Base-by-base conservation (phyloP, 2,329 filamentous ascomycete species). In the Alternaria triticimaculans region DNA sequence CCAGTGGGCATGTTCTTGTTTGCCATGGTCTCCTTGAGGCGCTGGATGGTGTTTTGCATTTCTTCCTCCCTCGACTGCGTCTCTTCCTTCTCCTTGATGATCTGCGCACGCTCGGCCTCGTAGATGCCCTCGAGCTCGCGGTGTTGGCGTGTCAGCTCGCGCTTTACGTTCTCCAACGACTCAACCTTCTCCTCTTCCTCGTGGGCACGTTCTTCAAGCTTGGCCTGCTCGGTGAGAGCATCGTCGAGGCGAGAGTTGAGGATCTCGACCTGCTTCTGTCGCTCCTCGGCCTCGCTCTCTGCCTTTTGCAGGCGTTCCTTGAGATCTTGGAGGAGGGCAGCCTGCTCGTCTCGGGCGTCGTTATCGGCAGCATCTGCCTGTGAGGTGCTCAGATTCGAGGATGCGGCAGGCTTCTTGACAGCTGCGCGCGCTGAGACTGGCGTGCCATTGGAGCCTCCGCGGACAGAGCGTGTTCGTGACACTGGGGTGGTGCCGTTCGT, bases 121-220 rank as follows among this genome's bases (percentile, higher is more conserved):
- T 97, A 96, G 68, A 96, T 94, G 68, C 90, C 89, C 80, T 97
- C 94, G 83, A 97, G 90, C 79, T 99, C 96, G 68, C 95, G 89
- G 76, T 93, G 92, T 80, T 96, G 91, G 67, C 94, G 88, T 28
- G 90, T 88, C 59, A 90, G 86, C 71, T 98, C 94, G 72, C 92
- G 89, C 82, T 96, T 94, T 75, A 97, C 93, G 73, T 92, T 94
- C 75, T 90, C 89, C 58, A 98, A 85, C 8, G 87, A 84, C 80
- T 97, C 94, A 62, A 95, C 87, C 75, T 90, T 89, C 79, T 95
- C 92, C 65, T 96, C 94, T 74, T 89, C 90, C 80, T 97, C 94
- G 78, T 97, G 94, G 49, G 92, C 86, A 67, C 89, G 89, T 78
- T 98, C 95, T 80, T 99, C 96, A 37, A 97, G 83, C 81, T 92